Evolutionary conservation across 345 rosid genomes (phyloP), one percentile per base, ranked within the genome.

Genomic region (Dipteronia dyeriana): DNA sequence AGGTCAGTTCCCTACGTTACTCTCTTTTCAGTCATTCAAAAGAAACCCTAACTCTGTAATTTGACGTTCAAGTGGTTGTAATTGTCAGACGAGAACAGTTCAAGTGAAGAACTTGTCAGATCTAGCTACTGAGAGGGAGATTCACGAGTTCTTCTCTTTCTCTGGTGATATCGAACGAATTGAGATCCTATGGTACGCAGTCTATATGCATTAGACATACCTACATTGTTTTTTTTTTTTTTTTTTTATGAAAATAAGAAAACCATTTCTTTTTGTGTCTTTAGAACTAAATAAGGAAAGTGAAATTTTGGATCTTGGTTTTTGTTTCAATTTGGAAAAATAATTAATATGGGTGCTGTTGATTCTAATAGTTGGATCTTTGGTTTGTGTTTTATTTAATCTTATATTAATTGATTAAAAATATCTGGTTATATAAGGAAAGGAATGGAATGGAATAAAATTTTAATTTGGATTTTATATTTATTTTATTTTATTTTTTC

Each of bases 71-170:
- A 41, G 34, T 34, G 45, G 47, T 69, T 57, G 16, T 47, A 0
- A 20, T 14, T 66, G 45, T 66, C 47, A 87, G 91, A 87, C 95
- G 61, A 92, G 98, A 84, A 92, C 95, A 43, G 97, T 96, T 45
- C 86, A 88, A 82, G 99, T 96, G 66, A 83, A 83, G 86, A 83
- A 88, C 61, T 72, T 96, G 14, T 96, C 99, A 83, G 99, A 96
- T 96, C 98, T 96, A 85, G 97, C 97, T 0, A 92, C 84, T 19
- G 97, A 92, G 89, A 88, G 97, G n/a, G 99, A 96, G 91, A 88
- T 94, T 91, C 93, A 89, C 76, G 99, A 96, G 90, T 96, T 96
- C 83, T 96, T 96, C 90, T 96, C 99, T 54, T 94, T 92, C 81
- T 90, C 99, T 45, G 99, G 99, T 29, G 97, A 89, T 76, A 90